Conservation (phyloP, 2,329 filamentous ascomycete species). For the Colletotrichum acutatum region DNA sequence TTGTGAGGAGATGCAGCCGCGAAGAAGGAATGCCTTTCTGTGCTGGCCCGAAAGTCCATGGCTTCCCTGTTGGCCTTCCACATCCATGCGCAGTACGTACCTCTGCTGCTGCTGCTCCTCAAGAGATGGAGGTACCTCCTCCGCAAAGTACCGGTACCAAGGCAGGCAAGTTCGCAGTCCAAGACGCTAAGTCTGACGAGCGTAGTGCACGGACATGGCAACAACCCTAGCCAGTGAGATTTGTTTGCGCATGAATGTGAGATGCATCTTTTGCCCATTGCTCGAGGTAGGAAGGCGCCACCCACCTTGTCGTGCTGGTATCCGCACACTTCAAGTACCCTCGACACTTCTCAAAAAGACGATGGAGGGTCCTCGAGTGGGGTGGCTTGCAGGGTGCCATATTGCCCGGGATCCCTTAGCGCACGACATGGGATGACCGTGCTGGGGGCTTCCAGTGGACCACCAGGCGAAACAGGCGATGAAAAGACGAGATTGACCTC, state of each 20-base stretch:
- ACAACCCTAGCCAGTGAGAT: constrained; percentile 16
- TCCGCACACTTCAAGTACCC: background rate
- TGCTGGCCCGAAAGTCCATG: constrained; percentile 6
- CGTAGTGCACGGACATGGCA: constrained; percentile 28
- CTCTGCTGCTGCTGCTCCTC: too few species aligned
- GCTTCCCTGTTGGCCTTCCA: background rate
- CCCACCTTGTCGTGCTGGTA: background rate
- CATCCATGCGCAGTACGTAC: too few species aligned
- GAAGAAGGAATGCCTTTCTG: constrained; percentile 9
- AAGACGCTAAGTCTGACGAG: constrained; percentile 30
- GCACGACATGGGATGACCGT: constrained; percentile 30
- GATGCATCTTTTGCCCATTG: constrained; percentile 2
- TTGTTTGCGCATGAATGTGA: background rate
- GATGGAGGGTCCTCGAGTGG: constrained; percentile 12
- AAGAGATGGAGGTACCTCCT: too few species aligned
- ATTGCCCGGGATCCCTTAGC: constrained; percentile 18
- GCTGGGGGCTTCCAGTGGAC: constrained; percentile 28
- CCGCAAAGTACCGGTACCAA: background rate
- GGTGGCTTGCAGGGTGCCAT: constrained; percentile 3
- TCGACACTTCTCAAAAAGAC: background rate
- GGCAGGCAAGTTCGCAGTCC: background rate
- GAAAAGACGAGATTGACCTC: constrained; percentile 34
- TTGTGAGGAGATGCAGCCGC: background rate
- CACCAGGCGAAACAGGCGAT: constrained; percentile 28
- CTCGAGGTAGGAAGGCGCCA: background rate